Percentiles rank a stretch among this genome's conserved stretches.
phyloP scores from a whole-genome alignment of 2,329 filamentous ascomycete genomes.

The Diaporthe sp. region DNA sequence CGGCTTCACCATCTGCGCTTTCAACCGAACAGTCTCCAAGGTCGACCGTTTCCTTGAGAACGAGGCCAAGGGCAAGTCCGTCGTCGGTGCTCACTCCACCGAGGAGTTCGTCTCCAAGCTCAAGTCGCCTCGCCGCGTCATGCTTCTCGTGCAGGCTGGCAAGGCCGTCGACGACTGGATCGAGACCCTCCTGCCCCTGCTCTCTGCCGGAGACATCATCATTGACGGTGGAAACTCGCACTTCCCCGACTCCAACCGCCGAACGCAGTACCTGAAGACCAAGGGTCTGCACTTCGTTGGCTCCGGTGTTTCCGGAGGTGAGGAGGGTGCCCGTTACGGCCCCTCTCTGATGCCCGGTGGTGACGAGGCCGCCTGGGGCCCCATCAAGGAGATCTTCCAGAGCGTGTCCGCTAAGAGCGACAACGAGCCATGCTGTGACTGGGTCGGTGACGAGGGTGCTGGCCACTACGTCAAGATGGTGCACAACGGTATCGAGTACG shows the following conservation, averaged over 20 bases:
- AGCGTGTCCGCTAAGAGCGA: conserved; percentile 98
- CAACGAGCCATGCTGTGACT: conserved; percentile 97
- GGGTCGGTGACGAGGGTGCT: conserved; percentile 99
- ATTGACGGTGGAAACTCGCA: conserved; percentile 99
- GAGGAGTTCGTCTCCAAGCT: conserved; percentile 97
- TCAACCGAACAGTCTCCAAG: conserved; percentile 99
- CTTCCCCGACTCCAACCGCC: conserved; percentile 98
- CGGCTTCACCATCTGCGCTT: conserved; percentile 96
- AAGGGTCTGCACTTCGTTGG: conserved; percentile 98
- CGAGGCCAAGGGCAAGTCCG: conserved; percentile 94
- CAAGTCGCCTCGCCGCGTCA: conserved; percentile 96
- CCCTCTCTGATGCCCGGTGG: conserved; percentile 99
- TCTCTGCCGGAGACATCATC: conserved; percentile 94
- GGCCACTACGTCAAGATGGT: conserved; percentile 99
- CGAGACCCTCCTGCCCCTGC: conserved; percentile 87
- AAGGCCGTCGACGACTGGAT: conserved; percentile 99
- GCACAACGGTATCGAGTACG: conserved; percentile 99
- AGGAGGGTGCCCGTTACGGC: conserved; percentile 98
- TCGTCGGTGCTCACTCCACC: conserved; percentile 92
- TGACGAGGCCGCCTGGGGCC: conserved; percentile 97
- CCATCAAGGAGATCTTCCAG: conserved; percentile 99
- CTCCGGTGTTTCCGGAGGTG: conserved; percentile 97
- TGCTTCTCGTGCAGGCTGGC: conserved; percentile 99
- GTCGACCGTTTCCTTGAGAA: conserved; percentile 94
- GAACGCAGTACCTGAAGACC: conserved; percentile 84